Conservation (phyloP, 2,329 filamentous ascomycete species). For the Phialophora verrucosa region DNA sequence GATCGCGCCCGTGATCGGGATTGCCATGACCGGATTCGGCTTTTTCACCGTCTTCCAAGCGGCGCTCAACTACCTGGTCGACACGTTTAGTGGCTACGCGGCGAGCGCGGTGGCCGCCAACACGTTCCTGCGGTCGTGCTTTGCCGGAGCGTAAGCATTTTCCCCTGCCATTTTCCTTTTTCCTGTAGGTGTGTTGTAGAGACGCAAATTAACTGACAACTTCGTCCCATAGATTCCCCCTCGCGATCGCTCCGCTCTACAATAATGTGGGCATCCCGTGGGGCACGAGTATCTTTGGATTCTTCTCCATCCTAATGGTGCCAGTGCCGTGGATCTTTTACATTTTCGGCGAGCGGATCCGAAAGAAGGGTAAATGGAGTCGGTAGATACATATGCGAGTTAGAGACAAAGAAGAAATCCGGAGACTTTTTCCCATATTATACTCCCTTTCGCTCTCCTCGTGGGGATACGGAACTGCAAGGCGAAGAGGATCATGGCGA, state of each 20-base stretch:
- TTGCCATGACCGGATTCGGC: constrained; percentile 48
- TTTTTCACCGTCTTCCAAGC: constrained; percentile 50
- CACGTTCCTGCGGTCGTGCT: constrained; percentile 36
- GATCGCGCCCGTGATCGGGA: constrained; percentile 44
- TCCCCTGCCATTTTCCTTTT: constrained; percentile 47
- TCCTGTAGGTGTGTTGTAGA: neutral
- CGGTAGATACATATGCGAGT: no score
- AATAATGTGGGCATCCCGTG: constrained; percentile 53
- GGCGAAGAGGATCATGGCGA: no score
- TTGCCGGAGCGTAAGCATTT: constrained; percentile 55
- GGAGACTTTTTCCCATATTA: no score
- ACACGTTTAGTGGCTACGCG: constrained; percentile 51
- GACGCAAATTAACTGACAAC: neutral
- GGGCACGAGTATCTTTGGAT: constrained; percentile 54
- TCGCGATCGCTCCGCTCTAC: constrained; percentile 41
- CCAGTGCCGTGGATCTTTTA: constrained; percentile 51
- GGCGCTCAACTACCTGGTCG: constrained; percentile 51
- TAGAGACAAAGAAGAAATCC: no score
- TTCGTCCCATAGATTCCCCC: neutral
- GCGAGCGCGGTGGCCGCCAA: constrained; percentile 52
- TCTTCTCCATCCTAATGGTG: constrained; percentile 52
- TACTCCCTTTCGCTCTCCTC: no score
- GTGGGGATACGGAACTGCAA: no score
- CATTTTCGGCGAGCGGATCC: constrained; percentile 48
- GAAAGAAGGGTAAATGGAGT: constrained; percentile 1